phyloP scores from a whole-genome alignment of 2,329 filamentous ascomycete species.

The Cordyceps cicadae region DNA sequence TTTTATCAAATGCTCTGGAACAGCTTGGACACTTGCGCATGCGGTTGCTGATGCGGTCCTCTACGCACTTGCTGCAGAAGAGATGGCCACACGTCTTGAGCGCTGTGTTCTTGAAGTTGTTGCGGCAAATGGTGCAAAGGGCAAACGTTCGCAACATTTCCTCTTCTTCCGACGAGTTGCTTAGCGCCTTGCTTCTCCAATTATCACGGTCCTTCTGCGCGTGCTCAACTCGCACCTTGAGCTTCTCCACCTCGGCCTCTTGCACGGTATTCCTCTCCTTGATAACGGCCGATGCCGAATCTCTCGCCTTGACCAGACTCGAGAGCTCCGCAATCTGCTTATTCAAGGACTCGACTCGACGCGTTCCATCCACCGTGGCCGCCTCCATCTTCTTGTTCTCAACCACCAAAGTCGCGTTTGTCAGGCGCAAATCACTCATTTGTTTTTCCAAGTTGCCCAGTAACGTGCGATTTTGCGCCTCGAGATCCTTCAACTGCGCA shows the following conservation, averaged over 20 bases:
- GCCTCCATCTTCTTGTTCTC: slow-evolving; percentile 72
- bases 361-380: slow-evolving; percentile 59
- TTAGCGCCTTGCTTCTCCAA: slow-evolving; percentile 75
- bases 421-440: slow-evolving; percentile 70
- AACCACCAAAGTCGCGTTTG: slow-evolving; percentile 58
- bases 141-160: slow-evolving; percentile 61
- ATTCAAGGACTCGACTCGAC: slow-evolving; percentile 63
- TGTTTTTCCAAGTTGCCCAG: slow-evolving; percentile 87
- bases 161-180: slow-evolving; percentile 73
- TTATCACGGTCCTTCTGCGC: slow-evolving; percentile 74
- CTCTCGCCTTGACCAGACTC: slow-evolving; percentile 65
- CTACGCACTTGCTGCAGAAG: slow-evolving; percentile 85
- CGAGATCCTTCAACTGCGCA: slow-evolving; percentile 82
- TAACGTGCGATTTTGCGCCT: slow-evolving; percentile 66
- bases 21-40: slow-evolving; percentile 95
- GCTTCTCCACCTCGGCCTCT: slow-evolving; percentile 70
- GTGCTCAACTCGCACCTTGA: slow-evolving; percentile 69
- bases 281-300: slow-evolving; percentile 46
- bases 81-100: slow-evolving; percentile 92
- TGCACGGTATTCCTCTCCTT: slow-evolving; percentile 52
- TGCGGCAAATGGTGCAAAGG: slow-evolving; percentile 86
- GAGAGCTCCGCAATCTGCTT: slow-evolving; percentile 72
- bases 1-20: slow-evolving; percentile 81
- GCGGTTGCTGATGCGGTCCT: slow-evolving; percentile 79
- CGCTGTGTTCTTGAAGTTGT: slow-evolving; percentile 87